A percentile compares a stretch with the other conserved stretches of the same genome.
Evolutionary conservation across 1,139 yeast genomes (phyloP).

Genomic region (Yarrowia galli): DNA sequence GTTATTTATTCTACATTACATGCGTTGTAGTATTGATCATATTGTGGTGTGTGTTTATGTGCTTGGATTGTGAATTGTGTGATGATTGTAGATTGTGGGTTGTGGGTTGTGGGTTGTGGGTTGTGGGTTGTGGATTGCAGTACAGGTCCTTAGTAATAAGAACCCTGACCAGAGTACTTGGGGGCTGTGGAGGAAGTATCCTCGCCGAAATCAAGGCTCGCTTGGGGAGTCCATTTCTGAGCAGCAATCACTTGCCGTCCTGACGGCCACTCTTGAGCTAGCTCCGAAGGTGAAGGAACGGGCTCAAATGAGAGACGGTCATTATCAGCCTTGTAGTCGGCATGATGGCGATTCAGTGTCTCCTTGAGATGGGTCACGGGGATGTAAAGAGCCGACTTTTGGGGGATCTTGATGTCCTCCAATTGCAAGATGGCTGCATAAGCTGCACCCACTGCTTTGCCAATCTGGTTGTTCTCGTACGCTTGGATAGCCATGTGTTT

Average conservation of each 20-base stretch:
- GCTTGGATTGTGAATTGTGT: background rate
- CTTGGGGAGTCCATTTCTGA: conserved; percentile 47
- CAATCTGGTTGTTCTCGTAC: conserved; percentile 47
- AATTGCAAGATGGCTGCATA: conserved; percentile 42
- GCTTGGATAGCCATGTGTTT: conserved; percentile 49
- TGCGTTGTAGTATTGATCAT: too few species aligned
- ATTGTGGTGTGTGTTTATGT: too few species aligned
- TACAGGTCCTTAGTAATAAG: background rate
- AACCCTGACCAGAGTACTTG: conserved; percentile 32
- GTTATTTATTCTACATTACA: conserved; percentile 5
- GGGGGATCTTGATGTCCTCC: conserved; percentile 38
- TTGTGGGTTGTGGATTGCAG: background rate
- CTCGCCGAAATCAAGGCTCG: conserved; percentile 11
- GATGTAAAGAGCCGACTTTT: conserved; percentile 25
- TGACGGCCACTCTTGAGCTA: conserved; percentile 49
- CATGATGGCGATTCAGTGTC: conserved; percentile 42
- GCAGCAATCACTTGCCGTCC: conserved; percentile 49
- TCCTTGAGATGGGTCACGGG: conserved; percentile 39
- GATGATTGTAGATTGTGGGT: background rate
- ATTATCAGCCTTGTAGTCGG: conserved; percentile 47
- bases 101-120: background rate
- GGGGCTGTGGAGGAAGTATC: background rate
- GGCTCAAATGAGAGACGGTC: conserved; percentile 49
- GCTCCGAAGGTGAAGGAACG: conserved; percentile 47
- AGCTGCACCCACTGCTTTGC: conserved; percentile 48